These are phyloP conservation scores for Thinopyrum elongatum DNA, from an alignment of 176 grass and related monocot species.

Conservation along the genomic window DNA sequence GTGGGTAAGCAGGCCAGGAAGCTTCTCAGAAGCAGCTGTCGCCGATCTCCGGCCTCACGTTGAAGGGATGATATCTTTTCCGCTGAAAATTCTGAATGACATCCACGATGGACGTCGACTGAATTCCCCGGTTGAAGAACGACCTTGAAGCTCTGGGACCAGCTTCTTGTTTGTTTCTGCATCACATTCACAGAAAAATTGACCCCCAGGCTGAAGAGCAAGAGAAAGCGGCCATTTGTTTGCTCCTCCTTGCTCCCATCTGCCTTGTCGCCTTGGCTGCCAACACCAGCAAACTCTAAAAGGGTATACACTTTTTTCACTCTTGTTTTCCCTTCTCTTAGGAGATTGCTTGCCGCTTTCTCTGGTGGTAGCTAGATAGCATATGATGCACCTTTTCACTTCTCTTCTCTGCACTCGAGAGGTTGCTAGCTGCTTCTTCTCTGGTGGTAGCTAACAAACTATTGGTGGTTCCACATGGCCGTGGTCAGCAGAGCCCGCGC, in stretches of 20 bases:
- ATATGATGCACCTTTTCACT: background rate
- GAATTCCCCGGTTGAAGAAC: background rate
- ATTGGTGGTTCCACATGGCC: background rate
- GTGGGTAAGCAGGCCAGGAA: background rate
- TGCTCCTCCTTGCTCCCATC: background rate
- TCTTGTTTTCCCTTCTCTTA: background rate
- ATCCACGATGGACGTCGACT: background rate
- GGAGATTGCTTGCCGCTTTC: background rate
- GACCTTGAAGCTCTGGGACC: background rate
- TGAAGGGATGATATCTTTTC: background rate
- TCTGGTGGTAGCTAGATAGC: background rate
- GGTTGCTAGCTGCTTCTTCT: background rate
- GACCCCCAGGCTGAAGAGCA: background rate
- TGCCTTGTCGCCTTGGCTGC: background rate
- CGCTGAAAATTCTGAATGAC: background rate
- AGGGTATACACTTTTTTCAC: background rate
- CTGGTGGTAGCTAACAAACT: background rate
- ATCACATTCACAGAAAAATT: background rate
- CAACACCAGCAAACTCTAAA: background rate
- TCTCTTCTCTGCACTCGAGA: background rate
- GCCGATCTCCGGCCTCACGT: background rate
- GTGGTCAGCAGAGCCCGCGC: background rate
- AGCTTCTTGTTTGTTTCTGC: background rate
- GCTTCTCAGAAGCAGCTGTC: background rate
- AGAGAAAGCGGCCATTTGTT: constrained; percentile 14